A percentile compares a stretch with the other conserved stretches of the same genome.
phyloP scores from a whole-genome alignment of 1,284 basidiomycete genomes.

The Schizopora paradoxa region DNA sequence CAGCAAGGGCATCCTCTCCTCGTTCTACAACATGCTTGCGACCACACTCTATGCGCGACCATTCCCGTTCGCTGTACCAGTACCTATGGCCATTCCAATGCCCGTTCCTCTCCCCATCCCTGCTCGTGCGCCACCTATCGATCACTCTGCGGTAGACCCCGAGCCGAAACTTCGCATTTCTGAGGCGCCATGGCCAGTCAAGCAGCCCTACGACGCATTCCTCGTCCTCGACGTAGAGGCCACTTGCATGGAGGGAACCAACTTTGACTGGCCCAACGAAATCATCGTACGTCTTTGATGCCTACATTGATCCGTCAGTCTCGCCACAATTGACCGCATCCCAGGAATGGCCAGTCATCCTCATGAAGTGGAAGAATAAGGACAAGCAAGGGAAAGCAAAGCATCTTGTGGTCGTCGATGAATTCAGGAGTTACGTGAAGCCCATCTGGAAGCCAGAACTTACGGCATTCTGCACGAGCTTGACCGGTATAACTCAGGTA shows the following conservation, averaged over 20 bases:
- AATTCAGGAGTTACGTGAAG: slow-evolving; percentile 85
- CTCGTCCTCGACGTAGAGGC: slow-evolving; percentile 87
- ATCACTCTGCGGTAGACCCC: slow-evolving; percentile 4
- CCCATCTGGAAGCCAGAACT: slow-evolving; percentile 84
- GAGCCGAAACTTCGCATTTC: slow-evolving; percentile 7
- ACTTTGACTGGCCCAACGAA: slow-evolving; percentile 83
- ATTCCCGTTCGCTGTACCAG: slow-evolving; percentile 1
- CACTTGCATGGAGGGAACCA: slow-evolving; percentile 68
- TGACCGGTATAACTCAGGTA: slow-evolving; percentile 93
- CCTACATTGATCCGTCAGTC: background rate
- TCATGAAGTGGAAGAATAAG: slow-evolving; percentile 78
- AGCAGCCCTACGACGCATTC: slow-evolving; percentile 65
- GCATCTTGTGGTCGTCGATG: slow-evolving; percentile 57
- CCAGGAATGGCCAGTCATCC: slow-evolving; percentile 84
- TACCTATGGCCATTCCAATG: slow-evolving; percentile 6
- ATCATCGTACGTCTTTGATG: slow-evolving; percentile 70
- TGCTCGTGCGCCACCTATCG: slow-evolving; percentile 3
- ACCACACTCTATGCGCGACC: slow-evolving; percentile 4
- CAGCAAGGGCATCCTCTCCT: slow-evolving; percentile 5
- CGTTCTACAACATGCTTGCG: slow-evolving; percentile 8
- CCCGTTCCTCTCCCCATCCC: slow-evolving; percentile 4
- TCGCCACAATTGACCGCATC: slow-evolving; percentile 13
- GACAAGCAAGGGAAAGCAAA: slow-evolving; percentile 45
- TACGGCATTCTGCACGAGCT: slow-evolving; percentile 75
- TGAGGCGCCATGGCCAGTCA: slow-evolving; percentile 22